Evolutionary conservation across 2,329 filamentous ascomycete genomes (phyloP).

Genomic region (Helminthosporium solani): DNA sequence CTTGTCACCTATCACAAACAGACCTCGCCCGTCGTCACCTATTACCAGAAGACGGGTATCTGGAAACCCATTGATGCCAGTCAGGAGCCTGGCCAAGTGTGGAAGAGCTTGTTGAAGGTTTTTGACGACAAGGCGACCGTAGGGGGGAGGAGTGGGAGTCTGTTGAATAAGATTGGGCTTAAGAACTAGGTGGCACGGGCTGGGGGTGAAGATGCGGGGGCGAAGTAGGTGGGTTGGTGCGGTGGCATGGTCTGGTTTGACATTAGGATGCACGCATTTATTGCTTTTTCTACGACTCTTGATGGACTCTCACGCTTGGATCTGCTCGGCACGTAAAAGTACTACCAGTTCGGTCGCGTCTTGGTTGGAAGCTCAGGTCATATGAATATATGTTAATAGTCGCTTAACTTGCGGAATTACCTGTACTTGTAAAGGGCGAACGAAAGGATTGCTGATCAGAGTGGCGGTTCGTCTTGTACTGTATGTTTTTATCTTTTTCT

Average conservation of each 20-base stretch:
- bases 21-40: slow-evolving; percentile 87
- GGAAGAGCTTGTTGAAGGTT: slow-evolving; percentile 86
- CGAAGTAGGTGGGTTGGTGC: background rate
- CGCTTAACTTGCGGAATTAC: background rate
- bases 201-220: background rate
- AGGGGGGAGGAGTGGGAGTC: slow-evolving; percentile 43
- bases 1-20: slow-evolving; percentile 90
- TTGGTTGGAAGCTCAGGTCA: background rate
- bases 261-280: background rate
- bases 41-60: slow-evolving; percentile 97
- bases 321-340: slow-evolving; percentile 1
- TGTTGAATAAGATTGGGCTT: slow-evolving; percentile 58
- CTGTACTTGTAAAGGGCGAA: background rate
- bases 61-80: slow-evolving; percentile 95
- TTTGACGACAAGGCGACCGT: slow-evolving; percentile 64
- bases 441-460: background rate
- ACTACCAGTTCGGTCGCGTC: background rate
- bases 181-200: slow-evolving; percentile 42
- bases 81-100: slow-evolving; percentile 93
- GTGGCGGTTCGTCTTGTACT: background rate
- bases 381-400: background rate
- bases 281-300: background rate
- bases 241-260: background rate
- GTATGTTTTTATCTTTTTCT: background rate
- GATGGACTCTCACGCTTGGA: background rate